Evolutionary conservation across 2,329 filamentous ascomycete genomes (phyloP).

Genomic region (Endoconidiophora laricicola): DNA sequence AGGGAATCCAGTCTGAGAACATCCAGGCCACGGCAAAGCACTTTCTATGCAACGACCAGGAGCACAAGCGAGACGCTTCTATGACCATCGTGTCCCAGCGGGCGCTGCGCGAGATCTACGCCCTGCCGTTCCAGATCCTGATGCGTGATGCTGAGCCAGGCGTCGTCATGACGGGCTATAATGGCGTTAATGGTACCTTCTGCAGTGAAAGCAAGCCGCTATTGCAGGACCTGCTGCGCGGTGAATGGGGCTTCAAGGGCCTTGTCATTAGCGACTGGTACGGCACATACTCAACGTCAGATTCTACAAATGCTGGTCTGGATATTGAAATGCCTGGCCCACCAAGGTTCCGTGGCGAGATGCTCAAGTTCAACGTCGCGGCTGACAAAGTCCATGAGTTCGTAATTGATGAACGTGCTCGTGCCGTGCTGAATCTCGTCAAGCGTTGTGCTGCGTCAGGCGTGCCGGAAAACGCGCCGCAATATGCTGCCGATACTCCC

Average conservation of each 20-base stretch:
- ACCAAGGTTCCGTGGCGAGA: conserved; percentile 32
- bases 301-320: conserved; percentile 33
- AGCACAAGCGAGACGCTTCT: conserved; percentile 39
- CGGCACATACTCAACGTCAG: conserved; percentile 37
- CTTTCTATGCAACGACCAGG: conserved; percentile 45
- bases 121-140: conserved; percentile 40
- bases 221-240: conserved; percentile 33
- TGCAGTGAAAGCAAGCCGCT: conserved; percentile 37
- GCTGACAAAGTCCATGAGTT: conserved; percentile 39
- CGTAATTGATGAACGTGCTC: conserved; percentile 40
- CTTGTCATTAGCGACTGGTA: conserved; percentile 45
- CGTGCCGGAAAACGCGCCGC: conserved; percentile 36
- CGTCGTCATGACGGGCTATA: conserved; percentile 43
- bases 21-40: conserved; percentile 43
- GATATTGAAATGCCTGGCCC: conserved; percentile 46
- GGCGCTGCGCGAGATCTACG: conserved; percentile 41
- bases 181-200: conserved; percentile 39
- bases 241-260: conserved; percentile 41
- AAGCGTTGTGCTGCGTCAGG: conserved; percentile 37
- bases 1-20: conserved; percentile 38
- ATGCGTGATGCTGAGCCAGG: conserved; percentile 34
- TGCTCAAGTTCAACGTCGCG: conserved; percentile 33
- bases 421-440: conserved; percentile 40
- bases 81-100: conserved; percentile 37
- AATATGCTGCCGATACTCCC: conserved; percentile 38